Percentiles rank a stretch among this genome's conserved stretches.
phyloP scores from a whole-genome alignment of 441 rosid genomes.

The Jatropha multifida region DNA sequence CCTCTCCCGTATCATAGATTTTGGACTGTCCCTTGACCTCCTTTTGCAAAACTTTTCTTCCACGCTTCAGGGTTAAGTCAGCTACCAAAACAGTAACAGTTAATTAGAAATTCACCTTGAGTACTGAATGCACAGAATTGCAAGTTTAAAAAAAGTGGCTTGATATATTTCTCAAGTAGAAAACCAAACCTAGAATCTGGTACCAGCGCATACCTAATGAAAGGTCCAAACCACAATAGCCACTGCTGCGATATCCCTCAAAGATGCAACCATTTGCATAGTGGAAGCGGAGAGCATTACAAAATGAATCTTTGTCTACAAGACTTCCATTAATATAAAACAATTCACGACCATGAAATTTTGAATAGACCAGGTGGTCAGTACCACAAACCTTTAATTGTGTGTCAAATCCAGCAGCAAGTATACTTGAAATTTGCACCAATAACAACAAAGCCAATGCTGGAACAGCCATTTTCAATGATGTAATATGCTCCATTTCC shows the following conservation, averaged over 20 bases:
- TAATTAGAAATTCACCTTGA: conserved; percentile 13
- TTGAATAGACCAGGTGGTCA: conserved; percentile 49
- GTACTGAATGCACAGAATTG: neutral
- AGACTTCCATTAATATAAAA: conserved; percentile 59
- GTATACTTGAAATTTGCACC: conserved; percentile 37
- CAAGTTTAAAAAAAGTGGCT: neutral
- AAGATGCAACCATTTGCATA: conserved; percentile 46
- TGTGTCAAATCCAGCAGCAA: conserved; percentile 39
- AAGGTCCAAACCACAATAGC: conserved; percentile 37
- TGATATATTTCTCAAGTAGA: neutral
- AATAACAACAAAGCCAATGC: conserved; percentile 41
- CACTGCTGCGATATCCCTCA: conserved; percentile 31
- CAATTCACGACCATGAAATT: conserved; percentile 37
- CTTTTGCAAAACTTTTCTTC: conserved; percentile 57
- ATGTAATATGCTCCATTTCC: conserved; percentile 21
- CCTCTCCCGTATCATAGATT: conserved; percentile 9
- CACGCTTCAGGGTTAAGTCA: conserved; percentile 32
- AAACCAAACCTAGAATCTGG: conserved; percentile 12
- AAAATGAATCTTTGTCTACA: conserved; percentile 51
- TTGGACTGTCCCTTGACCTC: conserved; percentile 24
- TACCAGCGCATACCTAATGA: conserved; percentile 46
- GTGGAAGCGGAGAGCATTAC: conserved; percentile 52
- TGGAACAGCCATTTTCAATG: conserved; percentile 36
- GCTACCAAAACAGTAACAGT: conserved; percentile 31
- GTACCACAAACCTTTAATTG: conserved; percentile 52